A percentile compares a stretch with the other conserved stretches of the same genome.
Evolutionary conservation across 495 filamentous ascomycete species (phyloP).

Genomic region (Penicillium ochrochloron): DNA sequence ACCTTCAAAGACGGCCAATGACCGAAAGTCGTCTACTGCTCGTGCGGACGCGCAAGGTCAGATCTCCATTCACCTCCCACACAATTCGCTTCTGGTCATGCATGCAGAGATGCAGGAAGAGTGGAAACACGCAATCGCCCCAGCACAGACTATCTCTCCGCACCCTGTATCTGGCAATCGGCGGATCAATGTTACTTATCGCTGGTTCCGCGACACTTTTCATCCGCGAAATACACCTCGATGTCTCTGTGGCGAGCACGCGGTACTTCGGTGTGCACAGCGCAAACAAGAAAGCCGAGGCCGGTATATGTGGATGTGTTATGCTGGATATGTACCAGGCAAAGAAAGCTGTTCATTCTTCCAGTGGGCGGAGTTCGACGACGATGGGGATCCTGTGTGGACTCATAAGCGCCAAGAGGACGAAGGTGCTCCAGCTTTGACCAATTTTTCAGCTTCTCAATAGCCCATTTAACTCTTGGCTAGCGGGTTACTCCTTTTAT

Average conservation of each 20-base stretch:
- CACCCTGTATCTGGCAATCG: constrained; percentile 80
- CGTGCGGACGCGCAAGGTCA: constrained; percentile 72
- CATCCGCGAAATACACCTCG: constrained; percentile 65
- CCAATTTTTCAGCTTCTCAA: constrained; percentile 40
- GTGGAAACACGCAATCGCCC: constrained; percentile 68
- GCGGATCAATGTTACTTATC: constrained; percentile 93
- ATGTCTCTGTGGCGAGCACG: constrained; percentile 70
- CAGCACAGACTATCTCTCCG: constrained; percentile 73
- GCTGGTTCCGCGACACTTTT: constrained; percentile 76
- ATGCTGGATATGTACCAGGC: constrained; percentile 74
- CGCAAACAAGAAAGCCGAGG: constrained; percentile 74
- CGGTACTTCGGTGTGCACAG: constrained; percentile 79
- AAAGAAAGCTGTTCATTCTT: constrained; percentile 82
- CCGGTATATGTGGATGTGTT: constrained; percentile 94
- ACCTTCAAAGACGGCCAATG: neutral
- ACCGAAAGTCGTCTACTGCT: constrained; percentile 29
- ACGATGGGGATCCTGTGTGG: constrained; percentile 82
- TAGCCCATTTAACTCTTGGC: neutral
- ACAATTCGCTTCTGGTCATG: constrained; percentile 94
- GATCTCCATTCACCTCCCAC: constrained; percentile 88
- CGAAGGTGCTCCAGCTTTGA: constrained; percentile 33
- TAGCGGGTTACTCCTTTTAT: neutral
- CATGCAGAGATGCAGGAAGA: constrained; percentile 77
- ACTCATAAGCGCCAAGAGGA: constrained; percentile 20
- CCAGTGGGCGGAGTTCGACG: constrained; percentile 87